A percentile compares a stretch with the other conserved stretches of the same genome.
phyloP scores from a whole-genome alignment of 202 grass and related monocot species.

The Bolboschoenoplectus hybrid region DNA sequence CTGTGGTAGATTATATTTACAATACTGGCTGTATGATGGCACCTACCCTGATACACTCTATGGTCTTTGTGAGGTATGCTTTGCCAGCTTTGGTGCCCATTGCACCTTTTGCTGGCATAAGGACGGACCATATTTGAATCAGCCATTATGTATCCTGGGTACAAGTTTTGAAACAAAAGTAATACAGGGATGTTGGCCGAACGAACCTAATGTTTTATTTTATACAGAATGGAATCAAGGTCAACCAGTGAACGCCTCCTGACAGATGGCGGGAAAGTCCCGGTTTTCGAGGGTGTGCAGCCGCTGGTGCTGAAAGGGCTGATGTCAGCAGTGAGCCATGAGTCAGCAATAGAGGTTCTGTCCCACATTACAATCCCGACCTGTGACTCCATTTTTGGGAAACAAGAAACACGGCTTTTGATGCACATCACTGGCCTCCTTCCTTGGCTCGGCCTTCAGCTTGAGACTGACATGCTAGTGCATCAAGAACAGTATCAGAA shows the following conservation, averaged over 20 bases:
- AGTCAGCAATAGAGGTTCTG: constrained; percentile 85
- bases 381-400: constrained; percentile 97
- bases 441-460: constrained; percentile 95
- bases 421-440: constrained; percentile 96
- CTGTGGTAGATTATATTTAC: constrained; percentile 20
- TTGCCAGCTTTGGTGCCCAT: neutral
- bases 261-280: constrained; percentile 74
- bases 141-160: neutral
- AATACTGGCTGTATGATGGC: neutral
- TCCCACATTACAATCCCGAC: constrained; percentile 87
- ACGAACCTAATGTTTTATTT: constrained; percentile 16
- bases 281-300: constrained; percentile 90
- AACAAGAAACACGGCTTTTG: constrained; percentile 81
- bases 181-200: neutral
- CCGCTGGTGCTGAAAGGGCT: constrained; percentile 94
- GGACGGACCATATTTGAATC: neutral
- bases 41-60: neutral
- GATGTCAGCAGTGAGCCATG: constrained; percentile 87
- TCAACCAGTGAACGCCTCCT: constrained; percentile 64
- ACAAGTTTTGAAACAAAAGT: constrained; percentile 15
- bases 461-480: constrained; percentile 54
- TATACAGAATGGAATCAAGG: constrained; percentile 57
- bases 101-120: constrained; percentile 3
- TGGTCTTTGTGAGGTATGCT: neutral
- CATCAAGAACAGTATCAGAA: constrained; percentile 82